Evolutionary conservation across 1,284 basidiomycete genomes (phyloP).

Genomic region (Apiotrichum sp.): DNA sequence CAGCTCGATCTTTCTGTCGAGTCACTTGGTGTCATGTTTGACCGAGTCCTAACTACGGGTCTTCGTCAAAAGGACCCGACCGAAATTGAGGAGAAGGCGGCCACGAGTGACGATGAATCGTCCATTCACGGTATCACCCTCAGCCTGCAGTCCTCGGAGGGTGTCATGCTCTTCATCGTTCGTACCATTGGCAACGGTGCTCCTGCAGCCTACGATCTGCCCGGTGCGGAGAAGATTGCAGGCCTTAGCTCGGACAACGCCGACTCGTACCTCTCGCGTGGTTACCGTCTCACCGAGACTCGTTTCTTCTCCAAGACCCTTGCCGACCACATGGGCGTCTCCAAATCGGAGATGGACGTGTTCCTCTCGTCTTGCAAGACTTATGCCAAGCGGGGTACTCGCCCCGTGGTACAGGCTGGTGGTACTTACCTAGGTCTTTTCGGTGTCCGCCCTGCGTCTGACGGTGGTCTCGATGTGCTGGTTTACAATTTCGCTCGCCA

Average conservation of each 20-base stretch:
- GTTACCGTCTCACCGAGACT: constrained; percentile 52
- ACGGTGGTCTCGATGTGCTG: constrained; percentile 47
- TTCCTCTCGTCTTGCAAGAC: constrained; percentile 51
- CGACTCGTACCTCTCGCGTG: constrained; percentile 49
- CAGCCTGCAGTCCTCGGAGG: constrained; percentile 40
- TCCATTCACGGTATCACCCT: constrained; percentile 46
- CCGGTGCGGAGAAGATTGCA: constrained; percentile 22
- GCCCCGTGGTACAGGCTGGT: constrained; percentile 50
- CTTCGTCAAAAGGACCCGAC: constrained; percentile 23
- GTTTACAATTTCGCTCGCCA: constrained; percentile 53
- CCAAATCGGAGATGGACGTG: constrained; percentile 50
- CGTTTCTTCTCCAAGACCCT: constrained; percentile 50
- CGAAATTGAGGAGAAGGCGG: constrained; percentile 25
- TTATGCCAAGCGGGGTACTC: constrained; percentile 50
- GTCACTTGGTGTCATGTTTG: constrained; percentile 60
- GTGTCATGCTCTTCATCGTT: constrained; percentile 52
- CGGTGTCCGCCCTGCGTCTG: constrained; percentile 49
- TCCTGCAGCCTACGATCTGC: constrained; percentile 28
- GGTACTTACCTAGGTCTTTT: constrained; percentile 52
- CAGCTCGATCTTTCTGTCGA: constrained; percentile 50
- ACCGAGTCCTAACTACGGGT: constrained; percentile 50
- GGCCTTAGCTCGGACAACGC: constrained; percentile 36
- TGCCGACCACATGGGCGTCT: constrained; percentile 49
- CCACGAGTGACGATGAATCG: constrained; percentile 33
- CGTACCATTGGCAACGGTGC: constrained; percentile 45